Evolutionary conservation across 2,329 filamentous ascomycete species (phyloP).

Genomic region (Lachnellula suecica): DNA sequence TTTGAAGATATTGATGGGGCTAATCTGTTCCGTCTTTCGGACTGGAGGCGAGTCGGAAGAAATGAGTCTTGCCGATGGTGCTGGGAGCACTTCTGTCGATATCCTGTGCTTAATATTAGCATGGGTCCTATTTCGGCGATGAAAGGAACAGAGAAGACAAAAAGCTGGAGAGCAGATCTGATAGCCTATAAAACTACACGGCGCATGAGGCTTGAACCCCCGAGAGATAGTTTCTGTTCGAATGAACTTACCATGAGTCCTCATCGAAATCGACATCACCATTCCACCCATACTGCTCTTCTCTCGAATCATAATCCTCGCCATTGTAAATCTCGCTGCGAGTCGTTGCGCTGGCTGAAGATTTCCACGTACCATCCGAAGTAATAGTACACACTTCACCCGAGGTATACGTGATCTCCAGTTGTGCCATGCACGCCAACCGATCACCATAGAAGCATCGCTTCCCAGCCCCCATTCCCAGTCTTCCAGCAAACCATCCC

Average conservation of each 20-base stretch:
- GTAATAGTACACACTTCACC: constrained; percentile 30
- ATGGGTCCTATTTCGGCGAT: too few species aligned
- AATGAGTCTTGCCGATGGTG: constrained; percentile 34
- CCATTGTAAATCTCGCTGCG: constrained; percentile 48
- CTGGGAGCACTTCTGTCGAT: constrained; percentile 30
- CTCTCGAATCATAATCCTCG: constrained; percentile 46
- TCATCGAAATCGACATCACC: too few species aligned
- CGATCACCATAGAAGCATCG: constrained; percentile 41
- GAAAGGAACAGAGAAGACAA: too few species aligned
- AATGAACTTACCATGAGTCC: too few species aligned
- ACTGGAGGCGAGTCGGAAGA: constrained; percentile 45
- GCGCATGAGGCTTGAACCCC: too few species aligned
- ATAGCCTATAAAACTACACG: too few species aligned
- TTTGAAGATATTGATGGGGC: constrained; percentile 37
- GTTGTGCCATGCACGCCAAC: constrained; percentile 39
- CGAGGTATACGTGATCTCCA: constrained; percentile 37
- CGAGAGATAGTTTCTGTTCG: too few species aligned
- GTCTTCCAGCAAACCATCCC: constrained; percentile 47
- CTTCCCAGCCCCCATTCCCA: constrained; percentile 33
- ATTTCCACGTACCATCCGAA: constrained; percentile 41
- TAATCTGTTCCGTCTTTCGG: constrained; percentile 33
- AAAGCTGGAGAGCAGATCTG: too few species aligned
- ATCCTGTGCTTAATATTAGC: too few species aligned
- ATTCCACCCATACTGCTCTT: constrained; percentile 32
- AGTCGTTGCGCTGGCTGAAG: constrained; percentile 34